Percentiles rank a stretch among this genome's conserved stretches.
Conservation (phyloP, 257 asterid species). For the Cordia subcordata region DNA sequence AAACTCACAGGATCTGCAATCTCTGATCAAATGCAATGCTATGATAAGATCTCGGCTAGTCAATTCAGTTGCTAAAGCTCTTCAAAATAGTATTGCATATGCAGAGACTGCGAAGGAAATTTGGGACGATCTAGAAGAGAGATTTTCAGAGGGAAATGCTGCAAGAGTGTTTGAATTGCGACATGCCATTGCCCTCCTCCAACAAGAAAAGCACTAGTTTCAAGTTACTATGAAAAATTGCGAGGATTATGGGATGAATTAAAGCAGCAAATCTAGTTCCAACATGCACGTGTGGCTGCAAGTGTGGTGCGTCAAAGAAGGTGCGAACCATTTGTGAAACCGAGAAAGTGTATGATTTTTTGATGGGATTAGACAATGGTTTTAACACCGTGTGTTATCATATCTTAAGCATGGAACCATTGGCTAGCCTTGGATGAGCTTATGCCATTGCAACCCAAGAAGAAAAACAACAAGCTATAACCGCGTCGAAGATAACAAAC, state of each 20-base stretch:
- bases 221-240: background rate
- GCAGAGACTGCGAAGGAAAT: background rate
- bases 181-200: background rate
- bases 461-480: background rate
- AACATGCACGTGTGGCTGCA: background rate
- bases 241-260: background rate
- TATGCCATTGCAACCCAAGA: background rate
- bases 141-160: background rate
- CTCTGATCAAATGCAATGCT: background rate
- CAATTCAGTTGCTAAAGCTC: background rate
- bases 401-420: background rate
- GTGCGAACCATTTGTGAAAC: background rate
- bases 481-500: too few relatives aligned
- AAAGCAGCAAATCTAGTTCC: background rate
- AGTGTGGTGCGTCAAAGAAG: background rate
- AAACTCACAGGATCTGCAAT: background rate
- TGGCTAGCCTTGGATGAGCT: background rate
- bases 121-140: background rate
- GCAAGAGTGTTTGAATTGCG: background rate
- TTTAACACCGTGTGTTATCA: background rate
- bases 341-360: background rate
- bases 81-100: background rate
- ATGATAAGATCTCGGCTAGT: background rate
- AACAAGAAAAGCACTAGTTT: background rate
- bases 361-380: background rate